Percentiles rank a stretch among this genome's conserved stretches.
Evolutionary conservation across 2,329 filamentous ascomycete species (phyloP).

Genomic region (Colletotrichum costaricense): DNA sequence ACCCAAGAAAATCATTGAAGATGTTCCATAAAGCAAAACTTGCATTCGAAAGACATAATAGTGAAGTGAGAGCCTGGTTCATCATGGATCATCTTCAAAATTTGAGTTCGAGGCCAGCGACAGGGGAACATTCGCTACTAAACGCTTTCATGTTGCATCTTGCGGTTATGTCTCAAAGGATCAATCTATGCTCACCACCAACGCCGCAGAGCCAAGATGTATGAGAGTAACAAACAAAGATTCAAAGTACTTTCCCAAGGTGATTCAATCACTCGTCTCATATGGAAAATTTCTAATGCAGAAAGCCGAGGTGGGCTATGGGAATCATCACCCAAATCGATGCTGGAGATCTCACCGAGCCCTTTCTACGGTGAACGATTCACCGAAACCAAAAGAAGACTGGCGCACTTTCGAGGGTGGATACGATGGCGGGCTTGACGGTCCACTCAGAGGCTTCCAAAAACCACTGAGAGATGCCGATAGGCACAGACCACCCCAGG

Average conservation of each 20-base stretch:
- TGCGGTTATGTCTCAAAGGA: not conserved
- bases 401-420: not conserved
- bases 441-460: not conserved
- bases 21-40: not conserved
- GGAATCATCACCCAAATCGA: not conserved
- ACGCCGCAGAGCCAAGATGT: not conserved
- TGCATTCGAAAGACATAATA: rapidly evolving
- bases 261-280: no score
- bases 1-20: not conserved
- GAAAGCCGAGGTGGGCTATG: not conserved
- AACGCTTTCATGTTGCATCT: not conserved
- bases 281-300: not conserved
- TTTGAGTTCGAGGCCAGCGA: not conserved
- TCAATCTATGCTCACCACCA: not conserved
- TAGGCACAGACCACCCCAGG: constrained; percentile 29
- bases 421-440: rapidly evolving
- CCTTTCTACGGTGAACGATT: not conserved
- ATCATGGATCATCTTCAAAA: not conserved
- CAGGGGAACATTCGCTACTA: not conserved
- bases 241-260: rapidly evolving
- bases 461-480: not conserved
- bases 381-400: not conserved
- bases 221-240: rapidly evolving
- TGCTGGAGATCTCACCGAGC: not conserved
- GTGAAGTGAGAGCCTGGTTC: rapidly evolving